These are phyloP conservation scores for Eucalyptus albens DNA, from an alignment of 345 rosid genomes.

Conservation along the genomic window DNA sequence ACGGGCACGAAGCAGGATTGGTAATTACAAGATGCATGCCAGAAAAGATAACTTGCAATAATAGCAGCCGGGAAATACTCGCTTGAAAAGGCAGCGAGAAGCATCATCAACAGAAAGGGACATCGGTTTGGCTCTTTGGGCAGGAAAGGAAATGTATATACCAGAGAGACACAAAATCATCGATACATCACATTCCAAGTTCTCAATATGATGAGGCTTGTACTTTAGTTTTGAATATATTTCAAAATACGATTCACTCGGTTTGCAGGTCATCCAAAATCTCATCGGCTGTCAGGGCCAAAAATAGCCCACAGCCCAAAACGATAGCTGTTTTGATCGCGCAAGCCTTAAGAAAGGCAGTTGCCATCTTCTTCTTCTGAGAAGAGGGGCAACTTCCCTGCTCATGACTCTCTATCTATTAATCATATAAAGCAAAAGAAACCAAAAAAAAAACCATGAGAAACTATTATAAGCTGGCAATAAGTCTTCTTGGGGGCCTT, in stretches of 20 bases:
- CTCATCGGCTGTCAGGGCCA: neutral
- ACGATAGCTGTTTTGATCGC: neutral
- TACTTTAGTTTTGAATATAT: neutral
- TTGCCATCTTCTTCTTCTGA: neutral
- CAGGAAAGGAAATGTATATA: neutral
- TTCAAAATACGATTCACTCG: neutral
- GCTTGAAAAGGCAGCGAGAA: neutral
- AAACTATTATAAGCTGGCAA: neutral
- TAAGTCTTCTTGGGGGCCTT: neutral
- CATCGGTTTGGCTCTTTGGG: neutral
- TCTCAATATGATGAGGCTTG: neutral
- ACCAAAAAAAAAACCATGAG: neutral
- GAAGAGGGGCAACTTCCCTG: neutral
- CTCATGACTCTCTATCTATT: neutral
- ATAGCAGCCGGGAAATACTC: neutral
- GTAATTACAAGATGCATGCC: neutral
- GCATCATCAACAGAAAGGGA: neutral
- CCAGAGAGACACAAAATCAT: neutral
- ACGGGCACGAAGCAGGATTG: neutral
- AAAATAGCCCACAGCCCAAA: neutral
- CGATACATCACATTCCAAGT: neutral
- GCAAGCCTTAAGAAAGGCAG: neutral
- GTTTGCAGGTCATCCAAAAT: neutral
- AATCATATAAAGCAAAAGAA: neutral
- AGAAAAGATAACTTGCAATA: neutral